Evolutionary conservation across 495 filamentous ascomycete genomes (phyloP).

Genomic region (Astrocystis sublimbata): DNA sequence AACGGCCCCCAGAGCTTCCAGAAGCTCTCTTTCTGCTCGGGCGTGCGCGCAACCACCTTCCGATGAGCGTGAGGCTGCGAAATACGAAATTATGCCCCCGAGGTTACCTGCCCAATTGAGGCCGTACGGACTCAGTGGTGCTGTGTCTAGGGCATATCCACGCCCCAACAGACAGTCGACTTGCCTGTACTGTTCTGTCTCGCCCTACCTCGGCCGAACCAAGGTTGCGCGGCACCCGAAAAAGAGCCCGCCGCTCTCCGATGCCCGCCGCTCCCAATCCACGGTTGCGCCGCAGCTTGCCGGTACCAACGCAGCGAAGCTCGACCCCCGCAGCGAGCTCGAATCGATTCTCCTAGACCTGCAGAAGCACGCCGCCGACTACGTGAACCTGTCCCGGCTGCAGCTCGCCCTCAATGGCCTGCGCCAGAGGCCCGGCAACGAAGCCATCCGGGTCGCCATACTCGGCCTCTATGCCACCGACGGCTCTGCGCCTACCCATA

Average conservation of each 20-base stretch:
- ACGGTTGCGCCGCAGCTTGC: not conserved
- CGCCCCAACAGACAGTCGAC: constrained; percentile 28
- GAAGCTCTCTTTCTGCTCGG: not conserved
- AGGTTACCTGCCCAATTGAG: constrained; percentile 25
- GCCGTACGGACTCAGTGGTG: constrained; percentile 20
- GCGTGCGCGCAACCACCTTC: not conserved
- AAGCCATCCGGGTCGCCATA: constrained; percentile 70
- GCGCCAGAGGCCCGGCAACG: constrained; percentile 58
- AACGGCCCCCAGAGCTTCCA: not conserved
- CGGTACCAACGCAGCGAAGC: not conserved
- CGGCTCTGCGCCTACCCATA: constrained; percentile 36
- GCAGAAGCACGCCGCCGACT: constrained; percentile 60
- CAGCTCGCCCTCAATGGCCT: constrained; percentile 79
- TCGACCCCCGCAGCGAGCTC: constrained; percentile 50
- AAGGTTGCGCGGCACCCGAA: constrained; percentile 8
- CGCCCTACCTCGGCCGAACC: constrained; percentile 12
- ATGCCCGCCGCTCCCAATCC: constrained; percentile 8
- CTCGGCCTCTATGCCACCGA: constrained; percentile 47
- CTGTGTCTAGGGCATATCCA: not conserved
- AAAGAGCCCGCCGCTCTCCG: constrained; percentile 4
- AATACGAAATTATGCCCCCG: constrained; percentile 19
- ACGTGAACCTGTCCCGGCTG: constrained; percentile 73
- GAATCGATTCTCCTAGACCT: constrained; percentile 63
- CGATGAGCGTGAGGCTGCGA: not conserved
- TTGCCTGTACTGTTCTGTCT: constrained; percentile 47